Evolutionary conservation across 768 basidiomycete genomes (phyloP), one percentile per base, ranked within the genome.

Genomic region (Galerina marginata): DNA sequence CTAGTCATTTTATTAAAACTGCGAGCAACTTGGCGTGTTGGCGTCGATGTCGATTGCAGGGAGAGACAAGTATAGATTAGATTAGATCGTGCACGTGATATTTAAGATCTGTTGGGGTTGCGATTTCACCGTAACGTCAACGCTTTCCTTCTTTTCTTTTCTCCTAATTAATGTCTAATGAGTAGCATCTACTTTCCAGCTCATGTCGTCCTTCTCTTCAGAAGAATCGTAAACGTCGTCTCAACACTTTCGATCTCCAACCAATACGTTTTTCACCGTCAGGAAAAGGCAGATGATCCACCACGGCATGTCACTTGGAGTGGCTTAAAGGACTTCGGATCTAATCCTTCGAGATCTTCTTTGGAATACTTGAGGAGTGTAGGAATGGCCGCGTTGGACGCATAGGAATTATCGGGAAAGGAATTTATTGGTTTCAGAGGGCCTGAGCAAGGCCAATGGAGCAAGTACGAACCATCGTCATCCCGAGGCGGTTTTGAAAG

Each of bases 241-340:
- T 89, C 89, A 0, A 79, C 87, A 0, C 73, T 91, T n/a, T 89
- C 90, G 0, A 83, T 92, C 26, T 86, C 90, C 3, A 84, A 83
- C 67, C 86, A 90, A 26, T 90, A 86, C 69, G 67, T 86, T 42
- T 14, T 57, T 6, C 47, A 57, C 3, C 15, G 46, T 1, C 46
- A 50, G 47, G n/a, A 12, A 39, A 16, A 23, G 45, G 4, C 39
- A 40, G 56, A 57, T 42, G 56, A 57, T 25, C 44, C 48, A 6
- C 56, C 61, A 47, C 45, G 25, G 45, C 48, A 36, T 11, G 33
- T 26, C 12, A 49, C 47, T 47, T 46, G 23, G 61, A 43, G 55
- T 37, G 53, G 40, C 11, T 45, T 57, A 33, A 57, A 59, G 37
- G 38, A 42, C n/a, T 29, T 51, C 20, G 44, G 54, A 9, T 49